Base-by-base conservation (phyloP, 2,329 filamentous ascomycete genomes). In the Fusarium sublunatum region DNA sequence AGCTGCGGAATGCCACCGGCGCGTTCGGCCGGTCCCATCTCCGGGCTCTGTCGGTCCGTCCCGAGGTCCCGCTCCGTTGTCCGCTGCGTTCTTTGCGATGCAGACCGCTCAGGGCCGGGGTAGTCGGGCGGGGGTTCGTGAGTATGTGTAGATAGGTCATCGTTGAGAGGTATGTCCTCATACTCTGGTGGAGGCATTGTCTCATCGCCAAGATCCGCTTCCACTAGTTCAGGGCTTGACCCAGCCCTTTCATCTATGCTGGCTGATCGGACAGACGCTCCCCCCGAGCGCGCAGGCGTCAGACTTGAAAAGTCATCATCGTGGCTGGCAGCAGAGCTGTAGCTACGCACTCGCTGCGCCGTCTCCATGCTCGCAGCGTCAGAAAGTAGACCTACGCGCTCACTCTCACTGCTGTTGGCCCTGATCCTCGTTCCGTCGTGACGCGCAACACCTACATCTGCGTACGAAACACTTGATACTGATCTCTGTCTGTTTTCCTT, bases 371-470 rank as follows among this genome's bases (percentile, higher is more conserved):
- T 88, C 3, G 89, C 91, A 2, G 89, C 87, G 64, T 89, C 88
- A 31, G 89, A 90, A 11, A 94, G 81, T 8, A 94, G 77, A 1
- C 90, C 90, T 39, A 88, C 79, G 28, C 87, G 81, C 72, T 94
- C 90, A 69, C 88, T 91, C 66, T 93, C 91, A 15, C 81, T 83
- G 61, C 89, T 93, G 70, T 88, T 90, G 32, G 89, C 89, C 28
- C 91, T 84, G 26, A 95, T 77, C 41, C 91, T 82, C 1, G 90
- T 91, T 45, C 91, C 91, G 68, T 95, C 91, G 69, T 91, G 90
- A 40, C 89, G 82, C 1, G 90, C 91, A 12, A 93, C 85, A 31
- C 91, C 91, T 5, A 95, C 75, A 38, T 91, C 89, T 9, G 85
- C 89, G 68, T 95, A 95, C 39, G 88, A 87, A 15, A 95, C 91